Evolutionary conservation across 306 rosid species (phyloP), one percentile per base, ranked within the genome.

Genomic region (Dryas octopetala): DNA sequence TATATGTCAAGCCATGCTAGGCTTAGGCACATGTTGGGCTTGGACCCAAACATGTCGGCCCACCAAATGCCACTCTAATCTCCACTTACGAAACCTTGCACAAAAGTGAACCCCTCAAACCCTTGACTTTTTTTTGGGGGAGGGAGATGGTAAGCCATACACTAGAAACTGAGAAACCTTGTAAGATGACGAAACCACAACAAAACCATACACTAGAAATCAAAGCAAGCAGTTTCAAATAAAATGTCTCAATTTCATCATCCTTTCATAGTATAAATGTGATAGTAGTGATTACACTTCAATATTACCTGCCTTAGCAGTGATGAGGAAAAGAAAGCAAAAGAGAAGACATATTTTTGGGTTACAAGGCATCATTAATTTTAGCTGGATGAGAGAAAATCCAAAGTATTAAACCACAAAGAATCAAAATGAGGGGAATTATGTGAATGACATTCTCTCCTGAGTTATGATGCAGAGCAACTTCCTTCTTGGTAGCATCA

Each of bases 371-470:
- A 80, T 51, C 8, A 12, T 61, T 7, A 57, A 55, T 16, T 26
- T 49, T 26, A 78, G 55, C 68, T 3, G 57, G 57, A 67, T 52
- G 71, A 51, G 98, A 91, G 86, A 85, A 89, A 76, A 91, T 74
- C 96, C 96, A 91, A 63, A 95, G 97, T 73, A 86, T 45, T 0
- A 95, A 87, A 82, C 76, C 91, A 77, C 90, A 91, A 32, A 91
- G 77, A 77, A 89, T 4, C 57, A 95, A 78, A 48, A 89, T 63
- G 17, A 92, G 10, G 28, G 97, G 97, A 48, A 95, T 90, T 14
- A 90, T 73, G 78, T 95, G 97, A 86, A 91, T 51, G 47, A 77
- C 86, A 51, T 85, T 84, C 61, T 88, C 81, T 62, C 86, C 83
- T 44, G 76, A 23, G 9, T 9, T 46, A 16, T 80, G 87, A 17